phyloP scores from a whole-genome alignment of 2,329 filamentous ascomycete species.

The Saccharata proteae region DNA sequence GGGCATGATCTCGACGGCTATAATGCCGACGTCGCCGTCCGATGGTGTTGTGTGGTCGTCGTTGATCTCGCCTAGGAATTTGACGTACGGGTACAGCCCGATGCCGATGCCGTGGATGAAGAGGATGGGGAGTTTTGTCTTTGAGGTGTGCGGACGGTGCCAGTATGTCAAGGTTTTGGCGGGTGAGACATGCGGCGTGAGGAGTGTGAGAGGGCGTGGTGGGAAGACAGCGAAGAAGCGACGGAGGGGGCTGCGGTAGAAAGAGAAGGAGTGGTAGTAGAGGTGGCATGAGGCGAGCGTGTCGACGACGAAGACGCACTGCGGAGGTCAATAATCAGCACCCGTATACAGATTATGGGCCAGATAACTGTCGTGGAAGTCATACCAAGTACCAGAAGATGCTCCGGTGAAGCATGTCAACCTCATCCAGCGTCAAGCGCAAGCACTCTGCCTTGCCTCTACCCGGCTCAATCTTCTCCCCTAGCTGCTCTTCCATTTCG shows the following conservation, averaged over 20 bases:
- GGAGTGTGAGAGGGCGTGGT: slow-evolving; percentile 37
- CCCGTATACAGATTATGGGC: neutral
- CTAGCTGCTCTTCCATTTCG: slow-evolving; percentile 42
- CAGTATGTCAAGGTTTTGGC: slow-evolving; percentile 48
- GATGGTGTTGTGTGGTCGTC: slow-evolving; percentile 14
- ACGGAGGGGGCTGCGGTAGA: slow-evolving; percentile 34
- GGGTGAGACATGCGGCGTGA: neutral
- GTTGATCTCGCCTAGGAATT: slow-evolving; percentile 44
- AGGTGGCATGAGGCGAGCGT: slow-evolving; percentile 30
- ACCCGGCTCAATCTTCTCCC: slow-evolving; percentile 40
- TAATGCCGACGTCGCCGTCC: slow-evolving; percentile 45
- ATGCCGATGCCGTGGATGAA: slow-evolving; percentile 63
- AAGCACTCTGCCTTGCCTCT: slow-evolving; percentile 44
- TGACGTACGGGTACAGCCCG: slow-evolving; percentile 50
- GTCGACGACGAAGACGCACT: slow-evolving; percentile 43
- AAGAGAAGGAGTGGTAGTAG: slow-evolving; percentile 38
- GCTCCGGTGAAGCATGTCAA: slow-evolving; percentile 49
- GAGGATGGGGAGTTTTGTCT: slow-evolving; percentile 45
- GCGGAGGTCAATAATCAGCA: neutral
- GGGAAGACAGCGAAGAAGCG: slow-evolving; percentile 44
- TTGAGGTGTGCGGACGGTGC: slow-evolving; percentile 51
- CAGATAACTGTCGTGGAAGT: neutral
- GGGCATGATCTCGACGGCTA: slow-evolving; percentile 54
- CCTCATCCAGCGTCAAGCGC: slow-evolving; percentile 53
- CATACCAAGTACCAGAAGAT: slow-evolving; percentile 52